A percentile compares a stretch with the other conserved stretches of the same genome.
phyloP scores from a whole-genome alignment of 2,329 filamentous ascomycete species.

The Fusarium tricinctum region DNA sequence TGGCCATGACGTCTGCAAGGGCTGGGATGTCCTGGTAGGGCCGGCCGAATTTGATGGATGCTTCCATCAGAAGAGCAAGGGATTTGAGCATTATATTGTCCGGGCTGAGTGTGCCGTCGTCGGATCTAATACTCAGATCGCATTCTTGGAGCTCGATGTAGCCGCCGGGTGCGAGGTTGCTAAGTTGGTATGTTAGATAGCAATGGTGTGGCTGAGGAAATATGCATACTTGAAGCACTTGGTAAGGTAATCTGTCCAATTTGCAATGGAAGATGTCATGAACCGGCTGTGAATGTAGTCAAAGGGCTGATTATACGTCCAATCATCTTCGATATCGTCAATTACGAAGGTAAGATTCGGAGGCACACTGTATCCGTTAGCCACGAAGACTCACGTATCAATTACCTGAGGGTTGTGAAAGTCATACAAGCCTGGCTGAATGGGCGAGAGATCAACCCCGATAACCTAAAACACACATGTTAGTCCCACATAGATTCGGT shows the following conservation, averaged over 20 bases:
- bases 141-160: conserved; percentile 42
- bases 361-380: conserved; percentile 14
- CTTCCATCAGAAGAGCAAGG: conserved; percentile 37
- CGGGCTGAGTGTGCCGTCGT: conserved; percentile 38
- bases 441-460: conserved; percentile 36
- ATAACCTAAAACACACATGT: background rate
- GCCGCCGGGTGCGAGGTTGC: conserved; percentile 38
- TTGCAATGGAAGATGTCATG: conserved; percentile 30
- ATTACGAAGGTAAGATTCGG: conserved; percentile 31
- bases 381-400: accelerated
- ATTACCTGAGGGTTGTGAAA: accelerated
- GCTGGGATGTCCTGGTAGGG: conserved; percentile 33
- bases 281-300: conserved; percentile 41
- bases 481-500: accelerated
- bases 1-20: conserved; percentile 28
- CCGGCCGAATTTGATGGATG: conserved; percentile 43
- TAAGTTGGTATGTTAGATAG: background rate
- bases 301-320: conserved; percentile 24
- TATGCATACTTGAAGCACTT: conserved; percentile 21
- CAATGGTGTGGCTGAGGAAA: accelerated
- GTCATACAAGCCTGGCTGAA: conserved; percentile 31
- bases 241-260: conserved; percentile 16
- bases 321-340: conserved; percentile 39
- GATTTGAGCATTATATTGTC: conserved; percentile 43
- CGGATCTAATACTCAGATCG: conserved; percentile 26